Evolutionary conservation across 1,284 basidiomycete species (phyloP).

Genomic region (Fomitiporia mediterranea): DNA sequence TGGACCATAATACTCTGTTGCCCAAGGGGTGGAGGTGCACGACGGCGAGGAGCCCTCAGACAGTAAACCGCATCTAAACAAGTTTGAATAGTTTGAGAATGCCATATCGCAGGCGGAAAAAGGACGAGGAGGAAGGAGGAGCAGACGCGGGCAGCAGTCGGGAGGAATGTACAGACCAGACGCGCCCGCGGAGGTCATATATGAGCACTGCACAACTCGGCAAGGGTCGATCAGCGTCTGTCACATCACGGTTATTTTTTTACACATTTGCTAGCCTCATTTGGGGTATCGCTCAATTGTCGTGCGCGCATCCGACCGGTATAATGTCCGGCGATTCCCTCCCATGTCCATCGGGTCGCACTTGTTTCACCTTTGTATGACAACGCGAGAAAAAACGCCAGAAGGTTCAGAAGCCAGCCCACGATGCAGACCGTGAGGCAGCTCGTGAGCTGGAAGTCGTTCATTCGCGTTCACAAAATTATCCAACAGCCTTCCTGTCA

Average conservation of each 20-base stretch:
- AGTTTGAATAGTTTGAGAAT: constrained; percentile 40
- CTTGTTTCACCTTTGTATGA: background rate
- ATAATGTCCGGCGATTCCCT: background rate
- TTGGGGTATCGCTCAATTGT: background rate
- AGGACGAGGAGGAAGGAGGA: background rate
- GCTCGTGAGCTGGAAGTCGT: background rate
- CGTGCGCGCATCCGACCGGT: background rate
- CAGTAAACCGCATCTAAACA: constrained; percentile 58
- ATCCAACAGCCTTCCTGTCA: background rate
- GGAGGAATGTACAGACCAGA: background rate
- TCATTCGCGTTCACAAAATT: background rate
- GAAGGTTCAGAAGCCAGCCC: background rate
- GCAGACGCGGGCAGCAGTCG: background rate
- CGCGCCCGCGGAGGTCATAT: background rate
- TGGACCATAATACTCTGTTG: constrained; percentile 28
- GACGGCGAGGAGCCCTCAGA: constrained; percentile 33
- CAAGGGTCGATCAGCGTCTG: background rate
- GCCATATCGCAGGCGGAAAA: background rate
- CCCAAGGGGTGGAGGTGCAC: constrained; percentile 28
- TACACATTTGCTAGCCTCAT: background rate
- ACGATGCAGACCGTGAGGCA: too few species aligned
- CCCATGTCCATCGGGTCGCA: background rate
- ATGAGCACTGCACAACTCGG: background rate
- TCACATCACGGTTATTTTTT: constrained; percentile 4
- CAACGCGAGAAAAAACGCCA: too few species aligned